Conservation (phyloP, 345 rosid genomes). For the Noccaea caerulescens region DNA sequence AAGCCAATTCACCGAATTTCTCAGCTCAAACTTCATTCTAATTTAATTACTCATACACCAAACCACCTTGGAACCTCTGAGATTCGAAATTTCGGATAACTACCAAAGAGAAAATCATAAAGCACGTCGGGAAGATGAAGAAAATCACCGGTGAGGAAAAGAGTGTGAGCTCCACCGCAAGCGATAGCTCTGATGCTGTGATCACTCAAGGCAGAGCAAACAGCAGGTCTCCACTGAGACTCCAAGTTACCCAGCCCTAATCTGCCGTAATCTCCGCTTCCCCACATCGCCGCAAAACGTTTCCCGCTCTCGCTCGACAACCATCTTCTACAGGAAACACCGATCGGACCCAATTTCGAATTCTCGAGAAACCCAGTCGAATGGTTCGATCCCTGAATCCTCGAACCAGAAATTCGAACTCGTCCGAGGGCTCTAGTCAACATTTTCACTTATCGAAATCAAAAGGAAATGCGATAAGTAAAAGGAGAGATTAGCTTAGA, state of each 20-base stretch:
- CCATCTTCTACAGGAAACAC: conserved; percentile 31
- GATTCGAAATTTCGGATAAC: background rate
- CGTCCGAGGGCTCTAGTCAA: conserved; percentile 39
- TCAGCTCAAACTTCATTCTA: background rate
- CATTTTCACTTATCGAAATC: conserved; percentile 25
- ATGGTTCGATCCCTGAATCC: conserved; percentile 8
- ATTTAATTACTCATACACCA: too few species aligned
- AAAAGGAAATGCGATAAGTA: conserved; percentile 12
- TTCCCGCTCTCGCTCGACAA: conserved; percentile 37
- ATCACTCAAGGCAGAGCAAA: conserved; percentile 52
- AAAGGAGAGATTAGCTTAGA: background rate
- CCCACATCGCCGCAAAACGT: conserved; percentile 82
- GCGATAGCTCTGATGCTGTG: conserved; percentile 62
- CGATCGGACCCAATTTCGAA: conserved; percentile 28
- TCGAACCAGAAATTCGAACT: conserved; percentile 18
- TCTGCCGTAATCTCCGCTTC: conserved; percentile 87
- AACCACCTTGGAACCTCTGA: background rate
- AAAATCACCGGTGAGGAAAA: conserved; percentile 77
- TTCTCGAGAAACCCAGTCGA: background rate
- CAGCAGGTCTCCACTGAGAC: conserved; percentile 70
- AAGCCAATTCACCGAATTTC: conserved; percentile 9
- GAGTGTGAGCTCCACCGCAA: conserved; percentile 97
- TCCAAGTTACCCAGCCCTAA: conserved; percentile 72
- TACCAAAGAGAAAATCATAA: background rate
- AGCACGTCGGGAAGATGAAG: background rate